Conservation (phyloP, 2,329 filamentous ascomycete species). For the Cladophialophora chaetospira region DNA sequence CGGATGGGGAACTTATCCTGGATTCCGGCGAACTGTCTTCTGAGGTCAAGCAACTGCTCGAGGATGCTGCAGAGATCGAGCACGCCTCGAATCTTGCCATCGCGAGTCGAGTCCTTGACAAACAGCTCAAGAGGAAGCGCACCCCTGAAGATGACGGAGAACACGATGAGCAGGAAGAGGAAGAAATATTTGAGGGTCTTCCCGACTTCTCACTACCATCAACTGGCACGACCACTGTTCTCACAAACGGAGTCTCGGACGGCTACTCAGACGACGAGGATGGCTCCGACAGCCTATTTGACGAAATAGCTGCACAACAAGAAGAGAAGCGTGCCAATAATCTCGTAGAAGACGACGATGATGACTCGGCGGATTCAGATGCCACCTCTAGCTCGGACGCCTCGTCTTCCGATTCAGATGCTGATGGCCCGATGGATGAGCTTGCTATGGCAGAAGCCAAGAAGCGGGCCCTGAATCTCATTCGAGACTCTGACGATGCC, state of each 20-base stretch:
- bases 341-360: constrained; percentile 29
- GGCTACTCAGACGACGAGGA: constrained; percentile 33
- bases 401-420: constrained; percentile 33
- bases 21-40: constrained; percentile 35
- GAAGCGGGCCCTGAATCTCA: constrained; percentile 33
- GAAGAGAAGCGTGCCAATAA: constrained; percentile 40
- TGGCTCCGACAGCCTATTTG: constrained; percentile 43
- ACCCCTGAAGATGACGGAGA: constrained; percentile 22
- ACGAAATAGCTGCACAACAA: constrained; percentile 50
- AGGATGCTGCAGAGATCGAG: constrained; percentile 24
- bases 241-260: background rate
- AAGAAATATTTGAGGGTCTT: constrained; percentile 24
- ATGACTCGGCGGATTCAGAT: constrained; percentile 28
- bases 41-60: constrained; percentile 24
- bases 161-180: constrained; percentile 1
- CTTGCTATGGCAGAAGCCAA: constrained; percentile 49
- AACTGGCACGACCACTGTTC: background rate
- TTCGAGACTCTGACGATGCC: constrained; percentile 11
- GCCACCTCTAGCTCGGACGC: constrained; percentile 21
- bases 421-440: constrained; percentile 48
- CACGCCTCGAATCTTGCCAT: background rate
- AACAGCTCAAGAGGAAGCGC: constrained; percentile 25
- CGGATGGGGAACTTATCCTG: constrained; percentile 28
- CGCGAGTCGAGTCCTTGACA: constrained; percentile 8
- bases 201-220: background rate